phyloP scores from a whole-genome alignment of 192 early-diverging fungal genomes.

The Podochytrium sp. region DNA sequence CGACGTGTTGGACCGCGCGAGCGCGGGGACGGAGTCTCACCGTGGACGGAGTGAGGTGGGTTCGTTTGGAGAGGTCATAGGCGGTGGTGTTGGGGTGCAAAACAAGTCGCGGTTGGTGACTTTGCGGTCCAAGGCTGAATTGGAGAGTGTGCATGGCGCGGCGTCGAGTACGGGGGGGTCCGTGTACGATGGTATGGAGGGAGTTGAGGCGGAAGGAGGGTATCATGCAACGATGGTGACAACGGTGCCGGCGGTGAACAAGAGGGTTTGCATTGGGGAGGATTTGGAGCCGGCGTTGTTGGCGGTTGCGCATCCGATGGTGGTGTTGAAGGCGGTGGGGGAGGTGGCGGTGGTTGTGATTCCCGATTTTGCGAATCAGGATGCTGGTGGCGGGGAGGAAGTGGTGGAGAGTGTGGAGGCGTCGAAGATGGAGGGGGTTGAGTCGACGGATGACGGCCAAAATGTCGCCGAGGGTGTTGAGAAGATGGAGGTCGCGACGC shows the following conservation, averaged over 20 bases:
- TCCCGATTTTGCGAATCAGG: conserved; percentile 9
- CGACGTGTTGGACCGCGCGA: background rate
- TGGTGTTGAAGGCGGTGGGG: background rate
- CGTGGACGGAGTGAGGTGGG: background rate
- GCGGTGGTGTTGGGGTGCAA: background rate
- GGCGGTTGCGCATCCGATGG: conserved; percentile 15
- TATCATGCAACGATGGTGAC: background rate
- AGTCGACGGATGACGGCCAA: background rate
- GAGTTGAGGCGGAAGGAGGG: background rate
- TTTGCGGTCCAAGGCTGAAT: background rate
- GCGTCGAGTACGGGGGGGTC: background rate
- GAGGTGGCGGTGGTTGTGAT: conserved; percentile 14
- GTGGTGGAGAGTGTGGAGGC: background rate
- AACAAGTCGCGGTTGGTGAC: too few relatives aligned
- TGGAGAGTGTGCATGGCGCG: background rate
- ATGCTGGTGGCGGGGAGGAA: background rate
- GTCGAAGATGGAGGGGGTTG: background rate
- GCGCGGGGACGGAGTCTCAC: background rate
- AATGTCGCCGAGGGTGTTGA: background rate
- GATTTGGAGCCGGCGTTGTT: conserved; percentile 21
- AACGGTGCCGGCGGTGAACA: background rate
- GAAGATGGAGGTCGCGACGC: too few relatives aligned
- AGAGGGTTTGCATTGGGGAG: conserved; percentile 6
- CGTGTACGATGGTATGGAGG: background rate
- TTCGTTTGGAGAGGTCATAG: background rate